Conservation (phyloP, 2,329 filamentous ascomycete species). For the Fusarium piperis region DNA sequence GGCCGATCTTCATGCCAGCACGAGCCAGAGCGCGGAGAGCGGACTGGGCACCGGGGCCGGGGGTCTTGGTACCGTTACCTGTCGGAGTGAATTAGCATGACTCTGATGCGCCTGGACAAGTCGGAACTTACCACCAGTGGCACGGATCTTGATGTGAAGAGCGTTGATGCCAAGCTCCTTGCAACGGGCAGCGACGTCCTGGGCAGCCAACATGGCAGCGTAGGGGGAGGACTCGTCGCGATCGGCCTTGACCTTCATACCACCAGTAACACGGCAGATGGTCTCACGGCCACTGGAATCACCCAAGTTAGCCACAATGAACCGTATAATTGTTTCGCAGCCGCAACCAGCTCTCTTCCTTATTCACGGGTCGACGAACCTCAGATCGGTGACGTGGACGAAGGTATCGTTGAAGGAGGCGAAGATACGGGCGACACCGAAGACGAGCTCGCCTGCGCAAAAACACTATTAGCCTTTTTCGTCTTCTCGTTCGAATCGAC, state of each 20-base stretch:
- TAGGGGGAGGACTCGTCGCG: constrained; percentile 99
- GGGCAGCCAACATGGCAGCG: constrained; percentile 99
- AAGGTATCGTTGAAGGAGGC: constrained; percentile 94
- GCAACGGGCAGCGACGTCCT: constrained; percentile 92
- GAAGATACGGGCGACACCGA: constrained; percentile 96
- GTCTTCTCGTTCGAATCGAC: neutral
- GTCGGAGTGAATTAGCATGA: constrained; percentile 15
- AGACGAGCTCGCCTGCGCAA: constrained; percentile 86
- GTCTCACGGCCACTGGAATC: constrained; percentile 97
- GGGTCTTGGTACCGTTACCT: constrained; percentile 99
- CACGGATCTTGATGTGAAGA: constrained; percentile 99
- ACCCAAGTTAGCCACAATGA: constrained; percentile 51
- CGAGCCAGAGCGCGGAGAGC: constrained; percentile 98
- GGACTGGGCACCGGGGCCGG: constrained; percentile 98
- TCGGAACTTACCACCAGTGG: constrained; percentile 83
- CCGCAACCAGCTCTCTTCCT: constrained; percentile 13
- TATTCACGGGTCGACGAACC: constrained; percentile 63
- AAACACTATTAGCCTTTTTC: constrained; percentile 22
- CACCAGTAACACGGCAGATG: constrained; percentile 99
- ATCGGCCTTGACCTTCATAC: constrained; percentile 99
- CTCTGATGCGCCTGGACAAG: neutral
- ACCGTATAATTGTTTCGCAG: constrained; percentile 25
- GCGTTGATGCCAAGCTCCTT: constrained; percentile 82
- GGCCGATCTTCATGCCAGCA: constrained; percentile 99
- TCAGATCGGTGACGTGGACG: constrained; percentile 99